Conservation (phyloP, 1,139 yeast species). For the Lodderomyces theae region DNA sequence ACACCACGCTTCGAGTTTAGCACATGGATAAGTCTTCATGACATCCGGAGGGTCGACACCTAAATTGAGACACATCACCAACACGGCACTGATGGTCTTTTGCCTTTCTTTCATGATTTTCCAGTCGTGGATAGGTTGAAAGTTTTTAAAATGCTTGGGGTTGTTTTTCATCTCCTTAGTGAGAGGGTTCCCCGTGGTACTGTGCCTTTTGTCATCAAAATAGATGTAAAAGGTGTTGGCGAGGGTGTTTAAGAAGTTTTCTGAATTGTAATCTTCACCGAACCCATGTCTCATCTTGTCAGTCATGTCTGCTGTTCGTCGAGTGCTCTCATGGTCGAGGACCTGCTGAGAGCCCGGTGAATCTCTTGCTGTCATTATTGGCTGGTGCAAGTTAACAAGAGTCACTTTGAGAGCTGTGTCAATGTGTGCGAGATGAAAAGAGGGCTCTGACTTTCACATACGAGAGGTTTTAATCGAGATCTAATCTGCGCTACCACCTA, state of each 20-base stretch:
- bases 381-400: too few species aligned
- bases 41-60: constrained; percentile 99
- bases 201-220: constrained; percentile 87
- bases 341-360: background rate
- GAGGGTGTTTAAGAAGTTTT: constrained; percentile 60
- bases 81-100: constrained; percentile 92
- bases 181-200: constrained; percentile 86
- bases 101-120: constrained; percentile 85
- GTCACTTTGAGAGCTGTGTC: too few species aligned
- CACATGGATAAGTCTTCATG: constrained; percentile 90
- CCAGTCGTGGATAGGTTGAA: constrained; percentile 85
- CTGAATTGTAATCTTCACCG: constrained; percentile 63
- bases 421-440: too few species aligned
- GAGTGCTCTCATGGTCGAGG: constrained; percentile 23
- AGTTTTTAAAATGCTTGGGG: constrained; percentile 46
- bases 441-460: too few species aligned
- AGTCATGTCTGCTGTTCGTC: constrained; percentile 45
- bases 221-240: constrained; percentile 76
- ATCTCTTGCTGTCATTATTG: background rate
- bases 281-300: constrained; percentile 76
- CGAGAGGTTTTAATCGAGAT: too few species aligned
- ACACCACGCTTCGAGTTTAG: constrained; percentile 89
- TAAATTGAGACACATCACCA: constrained; percentile 82
- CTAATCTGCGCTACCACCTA: too few species aligned
- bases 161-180: constrained; percentile 48